Evolutionary conservation across 345 rosid species (phyloP).

Genomic region (Erysimum cheiranthoides): DNA sequence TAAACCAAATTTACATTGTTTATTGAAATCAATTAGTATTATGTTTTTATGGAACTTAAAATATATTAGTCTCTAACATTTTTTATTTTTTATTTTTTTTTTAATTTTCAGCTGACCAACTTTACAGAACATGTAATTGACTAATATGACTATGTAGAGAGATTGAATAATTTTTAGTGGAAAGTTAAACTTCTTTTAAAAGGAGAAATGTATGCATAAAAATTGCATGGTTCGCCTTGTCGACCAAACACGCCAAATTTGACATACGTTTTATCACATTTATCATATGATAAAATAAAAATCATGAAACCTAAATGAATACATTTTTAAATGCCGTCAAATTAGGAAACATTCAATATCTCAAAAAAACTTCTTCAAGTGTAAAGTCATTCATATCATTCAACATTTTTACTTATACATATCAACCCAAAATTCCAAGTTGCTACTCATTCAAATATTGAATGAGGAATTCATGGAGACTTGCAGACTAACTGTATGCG

Average conservation of each 20-base stretch:
- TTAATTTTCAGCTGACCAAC: neutral
- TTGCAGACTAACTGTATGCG: neutral
- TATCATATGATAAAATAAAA: conserved; percentile 23
- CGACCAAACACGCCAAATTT: conserved; percentile 36
- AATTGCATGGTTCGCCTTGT: neutral
- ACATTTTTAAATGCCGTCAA: conserved; percentile 16
- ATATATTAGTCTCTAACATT: neutral
- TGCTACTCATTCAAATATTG: conserved; percentile 8
- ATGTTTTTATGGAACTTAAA: neutral
- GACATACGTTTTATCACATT: conserved; percentile 35
- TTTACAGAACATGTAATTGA: conserved; percentile 1
- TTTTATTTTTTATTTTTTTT: no score
- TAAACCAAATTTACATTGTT: no score
- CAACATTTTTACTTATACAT: conserved; percentile 2
- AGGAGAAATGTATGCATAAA: conserved; percentile 6
- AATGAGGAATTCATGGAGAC: neutral
- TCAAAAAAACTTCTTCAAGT: neutral
- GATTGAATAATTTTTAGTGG: neutral
- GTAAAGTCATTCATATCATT: conserved; percentile 27
- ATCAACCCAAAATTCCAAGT: conserved; percentile 16
- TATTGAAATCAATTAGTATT: no score
- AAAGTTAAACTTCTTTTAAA: neutral
- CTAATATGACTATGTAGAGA: conserved; percentile 8
- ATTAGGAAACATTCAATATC: conserved; percentile 13
- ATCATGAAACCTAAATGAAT: neutral